phyloP scores from a whole-genome alignment of 495 filamentous ascomycete genomes.

The Xylaria curta region DNA sequence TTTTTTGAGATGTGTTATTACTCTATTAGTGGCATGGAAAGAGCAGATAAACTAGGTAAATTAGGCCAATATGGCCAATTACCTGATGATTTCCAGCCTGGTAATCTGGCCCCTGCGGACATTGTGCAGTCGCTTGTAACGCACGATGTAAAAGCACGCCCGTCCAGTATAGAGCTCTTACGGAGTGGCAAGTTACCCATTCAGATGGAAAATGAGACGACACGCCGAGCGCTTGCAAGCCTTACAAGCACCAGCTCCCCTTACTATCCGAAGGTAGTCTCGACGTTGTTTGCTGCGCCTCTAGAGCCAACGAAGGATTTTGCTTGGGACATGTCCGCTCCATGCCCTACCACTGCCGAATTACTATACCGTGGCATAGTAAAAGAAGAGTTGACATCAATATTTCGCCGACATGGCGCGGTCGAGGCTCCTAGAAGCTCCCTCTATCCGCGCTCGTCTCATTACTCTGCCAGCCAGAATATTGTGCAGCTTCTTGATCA shows the following conservation, averaged over 20 bases:
- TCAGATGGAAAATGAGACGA: slow-evolving; percentile 89
- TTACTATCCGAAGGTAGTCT: slow-evolving; percentile 88
- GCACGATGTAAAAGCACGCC: slow-evolving; percentile 80
- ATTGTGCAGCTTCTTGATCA: slow-evolving; percentile 80
- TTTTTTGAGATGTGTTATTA: slow-evolving; percentile 97
- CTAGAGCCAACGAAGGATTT: slow-evolving; percentile 80
- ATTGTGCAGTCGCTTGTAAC: slow-evolving; percentile 82
- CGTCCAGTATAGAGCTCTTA: slow-evolving; percentile 84
- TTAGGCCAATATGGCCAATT: slow-evolving; percentile 72
- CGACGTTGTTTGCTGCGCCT: slow-evolving; percentile 74
- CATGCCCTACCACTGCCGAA: slow-evolving; percentile 60
- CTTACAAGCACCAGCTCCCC: slow-evolving; percentile 83
- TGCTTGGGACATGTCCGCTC: slow-evolving; percentile 79
- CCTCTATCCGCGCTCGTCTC: slow-evolving; percentile 79
- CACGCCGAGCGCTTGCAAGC: slow-evolving; percentile 78
- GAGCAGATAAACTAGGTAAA: slow-evolving; percentile 73
- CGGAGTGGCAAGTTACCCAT: slow-evolving; percentile 87
- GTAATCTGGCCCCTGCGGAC: slow-evolving; percentile 71
- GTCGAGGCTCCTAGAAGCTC: slow-evolving; percentile 76
- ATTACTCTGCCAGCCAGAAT: slow-evolving; percentile 69
- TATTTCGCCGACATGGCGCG: slow-evolving; percentile 92
- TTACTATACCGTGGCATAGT: slow-evolving; percentile 75
- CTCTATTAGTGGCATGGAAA: slow-evolving; percentile 85
- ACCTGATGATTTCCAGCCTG: slow-evolving; percentile 75
- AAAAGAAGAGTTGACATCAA: slow-evolving; percentile 73